Evolutionary conservation across 176 grass and related monocot genomes (phyloP).

Genomic region (Chloris gayana): DNA sequence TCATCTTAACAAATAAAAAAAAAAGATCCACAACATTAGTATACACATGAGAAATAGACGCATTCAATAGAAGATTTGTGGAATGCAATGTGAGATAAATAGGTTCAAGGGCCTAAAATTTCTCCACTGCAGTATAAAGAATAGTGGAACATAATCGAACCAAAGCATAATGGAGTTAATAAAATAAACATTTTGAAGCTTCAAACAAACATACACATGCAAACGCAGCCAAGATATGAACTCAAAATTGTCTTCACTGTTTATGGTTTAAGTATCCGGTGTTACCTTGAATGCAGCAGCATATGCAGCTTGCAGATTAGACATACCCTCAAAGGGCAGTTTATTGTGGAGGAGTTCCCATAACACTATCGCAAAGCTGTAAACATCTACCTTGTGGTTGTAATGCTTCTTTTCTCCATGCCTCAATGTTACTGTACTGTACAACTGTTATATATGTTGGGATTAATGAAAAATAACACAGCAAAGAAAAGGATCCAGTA

Average conservation of each 20-base stretch:
- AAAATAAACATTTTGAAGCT: not conserved
- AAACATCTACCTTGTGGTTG: constrained; percentile 99
- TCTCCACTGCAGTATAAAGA: not conserved
- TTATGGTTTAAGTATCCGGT: not conserved
- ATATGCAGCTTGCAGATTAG: constrained; percentile 96
- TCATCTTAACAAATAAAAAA: constrained; percentile 28
- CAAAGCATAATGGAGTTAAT: not conserved
- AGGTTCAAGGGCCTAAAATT: not conserved
- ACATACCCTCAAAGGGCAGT: constrained; percentile 98
- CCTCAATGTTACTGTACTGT: constrained; percentile 97
- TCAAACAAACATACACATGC: not conserved
- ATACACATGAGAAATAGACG: not conserved
- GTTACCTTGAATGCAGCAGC: constrained; percentile 99
- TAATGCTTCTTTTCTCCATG: constrained; percentile 99
- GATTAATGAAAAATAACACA: constrained; percentile 27
- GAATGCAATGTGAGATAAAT: constrained; percentile 12
- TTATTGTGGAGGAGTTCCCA: constrained; percentile 96
- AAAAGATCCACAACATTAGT: constrained; percentile 11
- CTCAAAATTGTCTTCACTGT: not conserved
- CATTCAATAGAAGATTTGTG: not conserved
- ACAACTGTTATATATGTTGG: constrained; percentile 60
- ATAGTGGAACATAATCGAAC: not conserved
- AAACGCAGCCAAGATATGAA: not conserved
- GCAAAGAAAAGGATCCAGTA: constrained; percentile 18
- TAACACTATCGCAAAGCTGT: constrained; percentile 97